Percentiles rank a stretch among this genome's conserved stretches.
These are phyloP conservation scores for Ganoderma resinaceum DNA, from an alignment of 1,284 basidiomycete species.

Conservation along the genomic window DNA sequence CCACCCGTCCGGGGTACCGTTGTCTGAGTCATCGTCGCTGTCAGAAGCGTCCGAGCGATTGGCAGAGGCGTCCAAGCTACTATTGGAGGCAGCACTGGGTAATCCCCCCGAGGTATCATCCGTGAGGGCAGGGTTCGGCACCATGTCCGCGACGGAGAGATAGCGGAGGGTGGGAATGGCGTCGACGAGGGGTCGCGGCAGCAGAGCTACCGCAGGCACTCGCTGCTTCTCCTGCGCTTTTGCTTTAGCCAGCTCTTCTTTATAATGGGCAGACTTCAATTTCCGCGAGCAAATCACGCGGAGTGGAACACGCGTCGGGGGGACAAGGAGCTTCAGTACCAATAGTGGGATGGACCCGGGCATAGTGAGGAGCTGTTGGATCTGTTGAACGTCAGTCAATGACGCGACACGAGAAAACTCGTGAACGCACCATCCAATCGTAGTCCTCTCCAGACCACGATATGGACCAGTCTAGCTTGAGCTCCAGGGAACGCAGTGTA, in stretches of 20 bases:
- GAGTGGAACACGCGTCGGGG: background rate
- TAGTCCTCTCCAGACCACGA: background rate
- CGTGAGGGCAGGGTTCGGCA: background rate
- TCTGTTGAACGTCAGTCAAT: background rate
- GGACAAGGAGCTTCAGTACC: slow-evolving; percentile 7
- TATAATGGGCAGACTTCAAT: background rate
- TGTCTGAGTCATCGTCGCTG: background rate
- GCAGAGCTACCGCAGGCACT: background rate
- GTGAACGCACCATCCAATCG: background rate
- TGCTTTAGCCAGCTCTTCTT: background rate
- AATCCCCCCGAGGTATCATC: background rate
- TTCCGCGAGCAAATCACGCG: too few relatives aligned
- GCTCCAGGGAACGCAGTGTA: slow-evolving; percentile 9
- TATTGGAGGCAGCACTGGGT: too few relatives aligned
- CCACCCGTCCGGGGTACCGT: background rate
- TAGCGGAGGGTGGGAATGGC: slow-evolving; percentile 14
- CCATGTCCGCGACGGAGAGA: slow-evolving; percentile 11
- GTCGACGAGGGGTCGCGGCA: slow-evolving; percentile 3
- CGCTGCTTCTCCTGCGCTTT: slow-evolving; percentile 4
- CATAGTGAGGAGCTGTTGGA: background rate
- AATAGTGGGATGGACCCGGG: background rate
- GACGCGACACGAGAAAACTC: background rate
- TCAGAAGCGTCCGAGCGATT: background rate
- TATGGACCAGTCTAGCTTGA: background rate
- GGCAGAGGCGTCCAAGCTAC: background rate